Evolutionary conservation across 2,329 filamentous ascomycete species (phyloP), one percentile per base, ranked within the genome.

Genomic region (Neurospora sp.): DNA sequence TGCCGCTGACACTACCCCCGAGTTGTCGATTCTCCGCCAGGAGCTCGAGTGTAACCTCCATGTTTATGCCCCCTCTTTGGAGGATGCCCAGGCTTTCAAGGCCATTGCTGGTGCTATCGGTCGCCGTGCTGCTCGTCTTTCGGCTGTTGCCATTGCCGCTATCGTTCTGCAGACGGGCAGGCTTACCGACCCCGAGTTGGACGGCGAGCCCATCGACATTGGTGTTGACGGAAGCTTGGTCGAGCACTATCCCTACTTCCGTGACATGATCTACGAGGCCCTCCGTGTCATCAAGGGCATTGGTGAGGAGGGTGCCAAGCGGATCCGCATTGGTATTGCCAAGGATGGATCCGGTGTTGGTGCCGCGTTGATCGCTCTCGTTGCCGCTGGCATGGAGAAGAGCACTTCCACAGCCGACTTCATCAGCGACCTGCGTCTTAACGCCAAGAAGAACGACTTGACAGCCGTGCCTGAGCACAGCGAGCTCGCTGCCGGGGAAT

Each of bases 321-420:
- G 90, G 81, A 92, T 99, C 74, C 87, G 93, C 70, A 97, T 99
- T 77, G 96, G 95, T 28, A 96, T 98, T 77, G 96, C 96, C 72
- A 97, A 97, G 85, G 96, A 99, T 79, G 96, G 96, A 67, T 96
- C 92, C 73, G 96, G 93, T 73, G 92, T 97, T n/a, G 96, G 96
- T 68, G 96, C 96, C 3, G 96, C 96, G 52, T 83, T 99, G 76
- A 98, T 98, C 81, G 96, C 96, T 68, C 86, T 97, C 68, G 92
- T 97, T 38, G 95, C 95, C 1, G 91, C 91, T 1, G 83, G 85
- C 77, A 88, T 86, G 83, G 86, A 89, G 80, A 85, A 85, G 80
- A 78, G 36, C 46, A 67, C 46, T 58, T 71, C 67, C 28, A 69
- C 69, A 9, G 68, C 67, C 11, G 83, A 85, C 69, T 81, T 81